Conservation (phyloP, 2,329 filamentous ascomycete genomes). For the Trichophyton simii region DNA sequence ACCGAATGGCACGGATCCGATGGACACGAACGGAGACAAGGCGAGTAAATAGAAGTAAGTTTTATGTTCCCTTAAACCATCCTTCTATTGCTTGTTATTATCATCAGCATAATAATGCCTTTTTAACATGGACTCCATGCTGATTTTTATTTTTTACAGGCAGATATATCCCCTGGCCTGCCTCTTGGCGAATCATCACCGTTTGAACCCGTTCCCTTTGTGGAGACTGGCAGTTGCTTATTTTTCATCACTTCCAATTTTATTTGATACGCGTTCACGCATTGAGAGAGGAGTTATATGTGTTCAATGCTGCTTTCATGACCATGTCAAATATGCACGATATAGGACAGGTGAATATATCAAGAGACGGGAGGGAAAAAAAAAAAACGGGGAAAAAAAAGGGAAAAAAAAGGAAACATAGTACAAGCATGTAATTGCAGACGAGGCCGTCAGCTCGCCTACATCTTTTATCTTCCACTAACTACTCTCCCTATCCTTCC, state of each 20-base stretch:
- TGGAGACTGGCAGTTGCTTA: neutral
- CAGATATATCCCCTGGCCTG: neutral
- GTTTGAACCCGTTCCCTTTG: neutral
- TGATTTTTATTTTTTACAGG: neutral
- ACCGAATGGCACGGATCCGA: slow-evolving; percentile 20
- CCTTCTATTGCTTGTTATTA: neutral
- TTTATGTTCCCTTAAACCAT: neutral
- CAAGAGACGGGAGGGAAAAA: too few species aligned
- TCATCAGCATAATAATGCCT: neutral
- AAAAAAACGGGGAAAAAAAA: neutral
- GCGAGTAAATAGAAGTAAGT: slow-evolving; percentile 10
- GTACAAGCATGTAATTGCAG: neutral
- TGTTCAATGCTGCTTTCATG: neutral
- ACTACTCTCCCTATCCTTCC: neutral
- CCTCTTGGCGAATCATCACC: neutral
- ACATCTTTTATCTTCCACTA: neutral
- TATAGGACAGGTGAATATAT: neutral
- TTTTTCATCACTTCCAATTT: neutral
- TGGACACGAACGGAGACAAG: slow-evolving; percentile 24
- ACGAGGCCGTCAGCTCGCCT: neutral
- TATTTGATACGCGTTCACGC: slow-evolving; percentile 3
- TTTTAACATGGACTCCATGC: neutral
- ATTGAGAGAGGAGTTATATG: slow-evolving; percentile 3
- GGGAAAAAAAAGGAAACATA: neutral
- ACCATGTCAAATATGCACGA: neutral